Percentiles rank a stretch among this genome's conserved stretches.
Conservation (phyloP, 2,329 filamentous ascomycete species). For the Talaromyces atroroseus region DNA sequence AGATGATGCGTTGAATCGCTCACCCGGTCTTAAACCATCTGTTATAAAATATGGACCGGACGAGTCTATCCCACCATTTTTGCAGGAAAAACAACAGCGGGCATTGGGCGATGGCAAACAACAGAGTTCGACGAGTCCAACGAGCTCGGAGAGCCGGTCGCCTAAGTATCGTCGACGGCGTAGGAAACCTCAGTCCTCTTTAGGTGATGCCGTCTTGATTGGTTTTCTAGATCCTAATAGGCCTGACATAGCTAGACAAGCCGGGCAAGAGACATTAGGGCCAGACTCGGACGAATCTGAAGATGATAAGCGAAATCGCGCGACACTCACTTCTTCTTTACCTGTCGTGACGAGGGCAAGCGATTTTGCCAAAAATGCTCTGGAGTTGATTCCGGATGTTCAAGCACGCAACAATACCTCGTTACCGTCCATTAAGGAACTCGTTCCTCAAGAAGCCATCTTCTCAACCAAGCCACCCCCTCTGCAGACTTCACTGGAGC, state of each 20-base stretch:
- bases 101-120: conserved; percentile 20
- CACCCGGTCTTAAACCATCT: conserved; percentile 31
- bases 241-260: conserved; percentile 59
- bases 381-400: neutral
- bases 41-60: conserved; percentile 28
- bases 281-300: conserved; percentile 28
- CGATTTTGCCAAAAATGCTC: conserved; percentile 3
- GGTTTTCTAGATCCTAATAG: conserved; percentile 58
- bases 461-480: neutral
- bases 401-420: neutral
- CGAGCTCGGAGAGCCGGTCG: conserved; percentile 28
- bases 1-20: conserved; percentile 34
- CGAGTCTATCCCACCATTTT: conserved; percentile 32
- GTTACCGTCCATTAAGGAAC: conserved; percentile 6
- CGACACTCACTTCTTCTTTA: neutral
- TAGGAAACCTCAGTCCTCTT: conserved; percentile 29
- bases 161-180: conserved; percentile 28
- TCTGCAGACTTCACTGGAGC: neutral
- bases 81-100: conserved; percentile 17
- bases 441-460: conserved; percentile 3
- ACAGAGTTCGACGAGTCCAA: conserved; percentile 22
- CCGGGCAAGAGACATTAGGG: conserved; percentile 49
- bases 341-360: neutral
- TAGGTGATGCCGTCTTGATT: conserved; percentile 64
- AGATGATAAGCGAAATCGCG: conserved; percentile 7